A percentile compares a stretch with the other conserved stretches of the same genome.
These are phyloP conservation scores for Pseudocohnilembus persalinus DNA, from an alignment of 169 alveolate species.

Conservation along the genomic window DNA sequence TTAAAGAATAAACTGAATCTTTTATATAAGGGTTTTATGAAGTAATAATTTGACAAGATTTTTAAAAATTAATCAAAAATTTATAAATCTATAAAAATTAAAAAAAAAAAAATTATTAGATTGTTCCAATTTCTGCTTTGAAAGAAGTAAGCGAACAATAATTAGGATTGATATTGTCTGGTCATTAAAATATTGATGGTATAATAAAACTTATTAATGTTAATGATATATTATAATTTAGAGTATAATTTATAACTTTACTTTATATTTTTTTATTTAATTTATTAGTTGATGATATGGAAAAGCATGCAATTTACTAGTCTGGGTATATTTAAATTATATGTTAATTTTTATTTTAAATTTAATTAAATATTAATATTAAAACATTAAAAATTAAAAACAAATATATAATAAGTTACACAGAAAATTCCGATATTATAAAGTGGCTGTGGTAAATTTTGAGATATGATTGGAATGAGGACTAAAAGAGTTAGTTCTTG, in stretches of 20 bases:
- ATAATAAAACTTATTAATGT: not conserved
- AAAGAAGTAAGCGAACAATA: conserved; percentile 95
- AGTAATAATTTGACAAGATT: conserved; percentile 15
- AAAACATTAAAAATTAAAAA: too few species aligned
- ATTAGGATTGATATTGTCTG: conserved; percentile 94
- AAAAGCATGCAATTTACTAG: conserved; percentile 92
- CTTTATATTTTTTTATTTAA: not conserved
- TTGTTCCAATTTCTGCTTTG: conserved; percentile 93
- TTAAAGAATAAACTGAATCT: conserved; percentile 93
- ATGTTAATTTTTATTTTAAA: too few species aligned
- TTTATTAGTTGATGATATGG: conserved; percentile 86
- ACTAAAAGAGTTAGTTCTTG: conserved; percentile 90
- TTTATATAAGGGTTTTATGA: conserved; percentile 97
- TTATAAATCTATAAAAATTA: not conserved
- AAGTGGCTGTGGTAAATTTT: conserved; percentile 94
- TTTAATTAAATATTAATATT: too few species aligned
- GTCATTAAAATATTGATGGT: conserved; percentile 95
- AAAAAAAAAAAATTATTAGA: not conserved
- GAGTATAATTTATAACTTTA: too few species aligned
- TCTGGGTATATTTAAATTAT: too few species aligned
- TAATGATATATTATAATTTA: too few species aligned
- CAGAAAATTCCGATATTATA: conserved; percentile 86
- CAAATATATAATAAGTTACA: too few species aligned
- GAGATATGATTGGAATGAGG: conserved; percentile 87
- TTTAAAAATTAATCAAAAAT: not conserved